These are phyloP conservation scores for Starmera caribaea DNA, from an alignment of 805 yeast genomes.

Conservation along the genomic window DNA sequence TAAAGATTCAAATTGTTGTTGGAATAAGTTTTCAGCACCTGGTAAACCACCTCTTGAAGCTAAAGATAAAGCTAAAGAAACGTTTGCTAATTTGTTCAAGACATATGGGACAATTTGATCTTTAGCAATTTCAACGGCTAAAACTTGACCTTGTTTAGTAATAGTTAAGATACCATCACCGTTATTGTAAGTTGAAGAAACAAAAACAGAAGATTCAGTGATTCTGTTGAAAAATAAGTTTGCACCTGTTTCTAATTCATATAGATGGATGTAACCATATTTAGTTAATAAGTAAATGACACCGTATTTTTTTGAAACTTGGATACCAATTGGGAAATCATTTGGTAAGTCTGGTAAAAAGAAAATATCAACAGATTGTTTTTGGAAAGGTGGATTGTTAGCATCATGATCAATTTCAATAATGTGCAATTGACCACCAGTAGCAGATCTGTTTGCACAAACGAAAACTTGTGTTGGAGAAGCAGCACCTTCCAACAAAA, in stretches of 20 bases:
- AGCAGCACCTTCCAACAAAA: conserved; percentile 66
- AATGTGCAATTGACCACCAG: conserved; percentile 73
- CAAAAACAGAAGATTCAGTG: conserved; percentile 90
- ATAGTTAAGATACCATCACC: conserved; percentile 84
- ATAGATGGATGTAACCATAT: conserved; percentile 92
- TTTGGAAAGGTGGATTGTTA: conserved; percentile 74
- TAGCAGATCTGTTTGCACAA: conserved; percentile 81
- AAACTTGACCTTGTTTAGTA: conserved; percentile 91
- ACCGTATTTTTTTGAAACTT: conserved; percentile 79
- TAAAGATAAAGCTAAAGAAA: conserved; percentile 74
- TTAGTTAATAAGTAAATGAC: conserved; percentile 85
- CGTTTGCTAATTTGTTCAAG: conserved; percentile 76
- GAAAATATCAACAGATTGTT: conserved; percentile 86
- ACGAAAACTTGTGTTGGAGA: conserved; percentile 74
- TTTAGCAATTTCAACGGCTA: conserved; percentile 82
- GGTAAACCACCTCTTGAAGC: conserved; percentile 95
- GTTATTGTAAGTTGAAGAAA: conserved; percentile 65
- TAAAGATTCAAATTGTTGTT: conserved; percentile 83
- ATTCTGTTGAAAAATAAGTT: conserved; percentile 93
- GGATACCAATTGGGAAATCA: conserved; percentile 93
- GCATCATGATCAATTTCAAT: conserved; percentile 94
- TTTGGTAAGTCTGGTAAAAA: conserved; percentile 95
- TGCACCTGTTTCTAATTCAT: conserved; percentile 87
- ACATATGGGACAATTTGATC: conserved; percentile 85
- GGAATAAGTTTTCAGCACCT: conserved; percentile 90